A percentile compares a stretch with the other conserved stretches of the same genome.
Evolutionary conservation across 2,329 filamentous ascomycete genomes (phyloP).

Genomic region (Diaporthe destruens): DNA sequence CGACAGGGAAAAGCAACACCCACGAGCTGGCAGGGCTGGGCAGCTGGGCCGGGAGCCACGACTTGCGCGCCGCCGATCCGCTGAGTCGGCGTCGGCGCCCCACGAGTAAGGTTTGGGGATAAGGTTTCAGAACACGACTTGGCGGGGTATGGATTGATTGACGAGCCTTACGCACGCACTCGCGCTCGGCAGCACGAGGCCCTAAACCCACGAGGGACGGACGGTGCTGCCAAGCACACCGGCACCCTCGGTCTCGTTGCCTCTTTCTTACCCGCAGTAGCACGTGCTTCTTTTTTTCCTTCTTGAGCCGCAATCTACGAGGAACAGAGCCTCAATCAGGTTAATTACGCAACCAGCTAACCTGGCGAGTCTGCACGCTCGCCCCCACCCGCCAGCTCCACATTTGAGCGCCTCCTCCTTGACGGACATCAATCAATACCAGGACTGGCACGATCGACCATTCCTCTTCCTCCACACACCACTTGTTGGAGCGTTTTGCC

Average conservation of each 20-base stretch:
- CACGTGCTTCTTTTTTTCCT: neutral
- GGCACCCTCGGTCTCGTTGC: slow-evolving; percentile 20
- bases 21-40: too few relatives aligned
- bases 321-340: slow-evolving; percentile 29
- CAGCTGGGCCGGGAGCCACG: neutral
- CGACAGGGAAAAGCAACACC: neutral
- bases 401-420: slow-evolving; percentile 4
- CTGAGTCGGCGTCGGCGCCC: slow-evolving; percentile 31
- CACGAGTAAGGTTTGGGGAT: slow-evolving; percentile 32
- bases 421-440: slow-evolving; percentile 19
- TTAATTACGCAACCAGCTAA: slow-evolving; percentile 15
- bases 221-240: neutral
- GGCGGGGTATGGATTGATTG: slow-evolving; percentile 24
- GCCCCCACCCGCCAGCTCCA: neutral
- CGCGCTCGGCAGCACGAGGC: too few relatives aligned
- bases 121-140: slow-evolving; percentile 31
- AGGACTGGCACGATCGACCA: slow-evolving; percentile 20
- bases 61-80: slow-evolving; percentile 18
- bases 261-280: slow-evolving; percentile 18
- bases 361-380: neutral
- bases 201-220: neutral
- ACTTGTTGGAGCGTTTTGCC: neutral
- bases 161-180: slow-evolving; percentile 12
- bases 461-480: neutral
- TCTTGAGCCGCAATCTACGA: slow-evolving; percentile 32